Evolutionary conservation across 2,329 filamentous ascomycete species (phyloP).

Genomic region (Diaporthe ampelina): DNA sequence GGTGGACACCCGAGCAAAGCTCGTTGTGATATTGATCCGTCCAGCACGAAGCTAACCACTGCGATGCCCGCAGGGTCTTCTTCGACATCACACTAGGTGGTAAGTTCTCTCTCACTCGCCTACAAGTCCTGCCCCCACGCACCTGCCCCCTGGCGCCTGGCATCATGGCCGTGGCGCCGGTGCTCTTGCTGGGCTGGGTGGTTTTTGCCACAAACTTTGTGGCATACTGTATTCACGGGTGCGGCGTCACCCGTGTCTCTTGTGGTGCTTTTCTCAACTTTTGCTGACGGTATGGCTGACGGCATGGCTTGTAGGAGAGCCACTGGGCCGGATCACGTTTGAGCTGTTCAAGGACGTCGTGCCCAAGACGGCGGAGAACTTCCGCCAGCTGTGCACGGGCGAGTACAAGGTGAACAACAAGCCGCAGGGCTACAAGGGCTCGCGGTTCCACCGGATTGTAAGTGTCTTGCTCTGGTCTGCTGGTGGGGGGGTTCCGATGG

Average conservation of each 20-base stretch:
- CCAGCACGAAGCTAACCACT: too few species aligned
- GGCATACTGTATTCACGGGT: too few species aligned
- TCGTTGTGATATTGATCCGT: too few species aligned
- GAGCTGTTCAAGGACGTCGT: conserved; percentile 90
- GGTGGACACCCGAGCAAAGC: too few species aligned
- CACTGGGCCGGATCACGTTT: conserved; percentile 88
- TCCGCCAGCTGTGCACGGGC: conserved; percentile 96
- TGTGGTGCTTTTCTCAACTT: too few species aligned
- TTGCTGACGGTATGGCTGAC: too few species aligned
- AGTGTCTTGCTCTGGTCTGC: conserved; percentile 50
- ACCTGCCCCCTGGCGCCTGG: too few species aligned
- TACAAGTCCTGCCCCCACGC: background rate
- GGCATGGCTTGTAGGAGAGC: conserved; percentile 72
- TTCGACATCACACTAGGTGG: conserved; percentile 75
- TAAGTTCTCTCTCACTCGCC: conserved; percentile 53
- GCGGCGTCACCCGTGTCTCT: too few species aligned
- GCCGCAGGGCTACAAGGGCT: conserved; percentile 93
- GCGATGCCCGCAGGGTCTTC: conserved; percentile 47
- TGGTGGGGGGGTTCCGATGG: background rate
- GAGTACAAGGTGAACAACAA: conserved; percentile 86
- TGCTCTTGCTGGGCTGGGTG: too few species aligned
- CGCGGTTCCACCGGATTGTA: conserved; percentile 94
- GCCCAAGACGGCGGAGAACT: conserved; percentile 94
- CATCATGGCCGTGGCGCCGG: background rate
- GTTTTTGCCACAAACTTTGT: background rate